phyloP scores from a whole-genome alignment of 371 early-diverging fungal species.

The Mucor lusitanicus region DNA sequence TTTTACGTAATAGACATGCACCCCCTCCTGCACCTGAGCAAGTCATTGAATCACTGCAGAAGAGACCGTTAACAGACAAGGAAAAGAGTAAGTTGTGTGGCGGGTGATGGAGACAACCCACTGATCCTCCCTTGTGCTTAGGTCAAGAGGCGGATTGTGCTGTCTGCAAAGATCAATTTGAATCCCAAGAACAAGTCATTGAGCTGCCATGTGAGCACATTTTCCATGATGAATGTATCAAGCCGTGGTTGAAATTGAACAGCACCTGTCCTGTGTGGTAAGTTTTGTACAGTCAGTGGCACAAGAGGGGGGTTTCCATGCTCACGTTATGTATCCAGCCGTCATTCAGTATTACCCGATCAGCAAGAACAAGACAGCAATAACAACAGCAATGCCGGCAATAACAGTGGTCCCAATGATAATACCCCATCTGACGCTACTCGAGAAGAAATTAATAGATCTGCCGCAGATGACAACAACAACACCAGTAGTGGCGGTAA shows the following conservation, averaged over 20 bases:
- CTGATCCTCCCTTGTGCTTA: slow-evolving; percentile 6
- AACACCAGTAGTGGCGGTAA: background rate
- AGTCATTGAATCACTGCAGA: slow-evolving; percentile 55
- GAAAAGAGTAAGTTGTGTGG: slow-evolving; percentile 43
- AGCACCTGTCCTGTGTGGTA: slow-evolving; percentile 93
- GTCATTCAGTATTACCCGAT: slow-evolving; percentile 38
- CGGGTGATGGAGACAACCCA: background rate
- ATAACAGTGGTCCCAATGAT: slow-evolving; percentile 6
- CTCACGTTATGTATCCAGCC: slow-evolving; percentile 19
- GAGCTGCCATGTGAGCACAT: slow-evolving; percentile 81
- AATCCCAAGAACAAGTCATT: slow-evolving; percentile 53
- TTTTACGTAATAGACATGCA: slow-evolving; percentile 43
- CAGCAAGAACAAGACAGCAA: slow-evolving; percentile 4
- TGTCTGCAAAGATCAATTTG: slow-evolving; percentile 84
- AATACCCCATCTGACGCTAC: background rate
- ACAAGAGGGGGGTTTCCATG: background rate
- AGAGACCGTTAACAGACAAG: slow-evolving; percentile 47
- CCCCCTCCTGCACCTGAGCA: slow-evolving; percentile 74
- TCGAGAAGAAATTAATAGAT: slow-evolving; percentile 2
- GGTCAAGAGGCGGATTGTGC: slow-evolving; percentile 64
- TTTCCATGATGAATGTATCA: slow-evolving; percentile 88
- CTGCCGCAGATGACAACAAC: slow-evolving; percentile 1
- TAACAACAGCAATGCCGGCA: background rate
- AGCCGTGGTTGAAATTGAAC: slow-evolving; percentile 86
- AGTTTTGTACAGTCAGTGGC: background rate